Evolutionary conservation across 169 alveolate species (phyloP), one percentile per base, ranked within the genome.

Genomic region (Plasmodium berghei): DNA sequence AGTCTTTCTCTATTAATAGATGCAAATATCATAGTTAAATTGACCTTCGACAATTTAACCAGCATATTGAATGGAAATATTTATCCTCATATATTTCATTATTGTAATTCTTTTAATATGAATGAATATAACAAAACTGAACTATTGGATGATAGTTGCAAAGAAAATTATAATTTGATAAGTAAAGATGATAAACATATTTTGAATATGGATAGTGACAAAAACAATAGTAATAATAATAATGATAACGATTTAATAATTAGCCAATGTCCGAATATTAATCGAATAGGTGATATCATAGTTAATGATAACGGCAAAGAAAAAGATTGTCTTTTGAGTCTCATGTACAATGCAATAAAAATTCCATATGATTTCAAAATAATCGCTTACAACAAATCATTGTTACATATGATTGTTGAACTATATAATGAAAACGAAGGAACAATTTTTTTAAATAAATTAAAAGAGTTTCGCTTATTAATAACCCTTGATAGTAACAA

Each of bases 71-170:
- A 56, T 18, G 9, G 55, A 55, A 83, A 83, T 83, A 24, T 83
- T 48, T 83, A 83, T 22, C 85, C 86, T 0, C 40, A 69, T 59
- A 54, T 83, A n/a, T 83, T 83, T 69, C 85, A 83, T 61, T 71
- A 45, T 54, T 66, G 73, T 64, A 1, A 22, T 22, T 45, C 48
- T 3, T 18, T 40, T 49, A 63, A 83, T 28, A 28, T 24, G 5
- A 45, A 10, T 1, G 67, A 48, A 8, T 26, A 34, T 34, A 34
- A 34, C 8, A 34, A 34, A 34, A 34, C 8, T 8, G 42, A 34
- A 34, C 42, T 3, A 34, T 34, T 34, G 42, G 8, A 34, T 34
- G 42, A 22, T 22, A 22, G 26, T 22, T 22, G 26, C 45, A 75
- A 5, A 1, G 26, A 42, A 62, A 69, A 49, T 14, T 20, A 45